Percentiles rank a stretch among this genome's conserved stretches.
Evolutionary conservation across 1,284 basidiomycete species (phyloP).

Genomic region (Marasmius fiardii): DNA sequence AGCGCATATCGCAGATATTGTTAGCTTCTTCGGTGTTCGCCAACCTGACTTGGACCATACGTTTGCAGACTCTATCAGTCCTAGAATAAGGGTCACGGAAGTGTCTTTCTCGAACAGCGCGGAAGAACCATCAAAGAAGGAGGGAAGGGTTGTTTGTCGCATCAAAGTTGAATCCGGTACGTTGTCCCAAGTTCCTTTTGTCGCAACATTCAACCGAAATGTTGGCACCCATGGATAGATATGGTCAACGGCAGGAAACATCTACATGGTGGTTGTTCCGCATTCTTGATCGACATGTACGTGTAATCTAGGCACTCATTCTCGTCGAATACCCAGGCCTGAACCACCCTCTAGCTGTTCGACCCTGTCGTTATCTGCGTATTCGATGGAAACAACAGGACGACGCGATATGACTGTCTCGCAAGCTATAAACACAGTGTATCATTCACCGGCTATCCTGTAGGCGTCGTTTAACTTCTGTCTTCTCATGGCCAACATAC

Average conservation of each 20-base stretch:
- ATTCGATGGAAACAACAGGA: conserved; percentile 4
- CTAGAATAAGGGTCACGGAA: conserved; percentile 4
- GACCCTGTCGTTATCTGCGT: conserved; percentile 3
- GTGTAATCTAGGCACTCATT: background rate
- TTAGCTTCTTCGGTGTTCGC: conserved; percentile 5
- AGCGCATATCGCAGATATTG: conserved; percentile 1
- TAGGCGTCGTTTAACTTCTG: conserved; percentile 18
- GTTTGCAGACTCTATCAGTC: conserved; percentile 5
- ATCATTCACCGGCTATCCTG: conserved; percentile 36
- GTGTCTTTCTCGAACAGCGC: conserved; percentile 1
- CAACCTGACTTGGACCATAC: background rate
- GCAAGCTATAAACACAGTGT: conserved; percentile 34
- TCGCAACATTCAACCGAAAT: background rate
- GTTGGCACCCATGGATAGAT: conserved; percentile 7
- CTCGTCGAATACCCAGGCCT: background rate
- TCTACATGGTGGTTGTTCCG: conserved; percentile 20
- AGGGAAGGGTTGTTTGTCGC: conserved; percentile 5
- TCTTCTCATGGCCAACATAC: background rate
- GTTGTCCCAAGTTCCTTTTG: background rate
- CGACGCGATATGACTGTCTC: conserved; percentile 23
- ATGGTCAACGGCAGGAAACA: conserved; percentile 18
- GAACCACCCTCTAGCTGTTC: conserved; percentile 13
- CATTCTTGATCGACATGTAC: conserved; percentile 21
- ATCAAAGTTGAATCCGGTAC: conserved; percentile 7
- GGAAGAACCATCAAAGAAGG: conserved; percentile 2